These are phyloP conservation scores for Pseudofabraea citricarpa DNA, from an alignment of 2,329 filamentous ascomycete genomes.

Conservation along the genomic window DNA sequence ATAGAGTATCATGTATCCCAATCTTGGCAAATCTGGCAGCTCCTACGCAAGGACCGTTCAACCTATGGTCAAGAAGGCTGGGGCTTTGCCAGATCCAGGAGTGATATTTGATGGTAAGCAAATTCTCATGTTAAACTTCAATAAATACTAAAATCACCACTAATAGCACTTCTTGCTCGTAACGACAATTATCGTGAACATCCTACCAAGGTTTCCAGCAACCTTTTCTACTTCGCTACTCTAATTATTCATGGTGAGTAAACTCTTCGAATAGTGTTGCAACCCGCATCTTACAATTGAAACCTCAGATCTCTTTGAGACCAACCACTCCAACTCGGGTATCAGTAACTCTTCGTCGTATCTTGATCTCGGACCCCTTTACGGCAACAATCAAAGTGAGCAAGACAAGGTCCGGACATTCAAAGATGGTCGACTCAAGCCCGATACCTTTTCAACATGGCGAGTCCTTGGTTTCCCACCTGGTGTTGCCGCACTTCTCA, in stretches of 20 bases:
- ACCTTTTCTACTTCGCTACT: slow-evolving; percentile 44
- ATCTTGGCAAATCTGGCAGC: slow-evolving; percentile 61
- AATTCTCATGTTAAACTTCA: not conserved
- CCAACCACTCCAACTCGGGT: slow-evolving; percentile 28
- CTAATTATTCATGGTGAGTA: slow-evolving; percentile 45
- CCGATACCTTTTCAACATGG: slow-evolving; percentile 65
- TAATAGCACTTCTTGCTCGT: slow-evolving; percentile 41
- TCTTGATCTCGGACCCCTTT: slow-evolving; percentile 40
- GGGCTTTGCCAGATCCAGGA: slow-evolving; percentile 57
- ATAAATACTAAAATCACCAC: not conserved
- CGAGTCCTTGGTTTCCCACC: slow-evolving; percentile 65
- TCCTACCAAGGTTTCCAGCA: slow-evolving; percentile 38
- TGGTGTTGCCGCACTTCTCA: slow-evolving; percentile 61
- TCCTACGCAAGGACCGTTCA: slow-evolving; percentile 61
- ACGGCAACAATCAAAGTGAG: slow-evolving; percentile 37
- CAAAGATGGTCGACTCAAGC: slow-evolving; percentile 64
- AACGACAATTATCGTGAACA: slow-evolving; percentile 28
- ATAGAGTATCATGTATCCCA: slow-evolving; percentile 55
- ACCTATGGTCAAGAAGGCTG: slow-evolving; percentile 52
- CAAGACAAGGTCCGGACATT: slow-evolving; percentile 52
- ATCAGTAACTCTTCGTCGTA: slow-evolving; percentile 38
- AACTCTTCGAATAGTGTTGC: too few species aligned
- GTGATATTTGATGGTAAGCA: slow-evolving; percentile 50
- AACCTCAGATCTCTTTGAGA: slow-evolving; percentile 37
- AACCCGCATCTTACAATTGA: too few species aligned